Conservation (phyloP, 2,329 filamentous ascomycete genomes). For the Hymenoscyphus salicellus region DNA sequence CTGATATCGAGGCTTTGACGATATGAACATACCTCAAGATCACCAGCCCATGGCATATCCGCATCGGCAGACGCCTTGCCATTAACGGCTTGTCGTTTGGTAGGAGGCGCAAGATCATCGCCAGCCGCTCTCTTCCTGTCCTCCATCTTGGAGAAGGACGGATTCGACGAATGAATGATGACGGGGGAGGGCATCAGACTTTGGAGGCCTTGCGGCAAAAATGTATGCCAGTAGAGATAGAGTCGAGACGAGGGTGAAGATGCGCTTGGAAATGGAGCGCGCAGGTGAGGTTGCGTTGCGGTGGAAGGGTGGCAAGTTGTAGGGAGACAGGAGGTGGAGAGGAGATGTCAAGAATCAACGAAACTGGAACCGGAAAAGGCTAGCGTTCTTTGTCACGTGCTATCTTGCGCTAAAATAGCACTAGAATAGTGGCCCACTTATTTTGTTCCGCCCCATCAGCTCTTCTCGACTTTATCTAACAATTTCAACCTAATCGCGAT, state of each 20-base stretch:
- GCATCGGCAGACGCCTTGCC: constrained; percentile 66
- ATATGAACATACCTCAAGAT: constrained; percentile 65
- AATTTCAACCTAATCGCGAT: background rate
- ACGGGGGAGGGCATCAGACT: constrained; percentile 74
- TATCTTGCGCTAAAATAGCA: background rate
- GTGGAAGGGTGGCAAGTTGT: constrained; percentile 8
- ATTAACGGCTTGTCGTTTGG: constrained; percentile 89
- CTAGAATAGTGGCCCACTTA: background rate
- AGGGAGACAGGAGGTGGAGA: background rate
- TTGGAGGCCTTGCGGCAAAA: constrained; percentile 39
- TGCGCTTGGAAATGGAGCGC: constrained; percentile 13
- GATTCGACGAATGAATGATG: constrained; percentile 71
- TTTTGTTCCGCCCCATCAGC: background rate
- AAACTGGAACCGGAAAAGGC: background rate
- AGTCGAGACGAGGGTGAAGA: constrained; percentile 22
- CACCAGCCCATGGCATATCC: constrained; percentile 68
- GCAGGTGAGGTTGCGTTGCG: constrained; percentile 8
- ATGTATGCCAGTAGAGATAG: constrained; percentile 34
- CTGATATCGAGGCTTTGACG: constrained; percentile 17
- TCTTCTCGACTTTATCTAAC: background rate
- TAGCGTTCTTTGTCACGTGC: background rate
- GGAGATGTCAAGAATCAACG: constrained; percentile 2
- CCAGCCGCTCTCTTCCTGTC: constrained; percentile 95
- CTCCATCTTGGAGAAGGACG: constrained; percentile 93
- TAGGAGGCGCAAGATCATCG: constrained; percentile 82